Percentiles rank a stretch among this genome's conserved stretches.
Conservation (phyloP, 768 basidiomycete genomes). For the Kwoniella mangroviensis region DNA sequence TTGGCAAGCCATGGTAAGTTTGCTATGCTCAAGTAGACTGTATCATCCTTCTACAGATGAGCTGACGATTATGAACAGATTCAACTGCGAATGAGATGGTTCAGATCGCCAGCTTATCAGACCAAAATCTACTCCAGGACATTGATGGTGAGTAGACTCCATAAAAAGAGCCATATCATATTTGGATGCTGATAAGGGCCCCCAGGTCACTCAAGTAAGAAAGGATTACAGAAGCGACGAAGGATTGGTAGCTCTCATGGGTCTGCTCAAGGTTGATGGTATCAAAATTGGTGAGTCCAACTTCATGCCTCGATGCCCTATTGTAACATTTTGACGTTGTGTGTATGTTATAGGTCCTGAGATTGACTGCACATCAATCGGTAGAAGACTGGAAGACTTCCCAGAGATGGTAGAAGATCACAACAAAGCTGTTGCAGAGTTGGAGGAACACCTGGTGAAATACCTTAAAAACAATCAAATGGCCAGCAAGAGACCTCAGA, state of each 20-base stretch:
- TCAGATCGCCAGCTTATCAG: conserved; percentile 68
- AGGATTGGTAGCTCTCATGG: conserved; percentile 66
- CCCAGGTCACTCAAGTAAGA: conserved; percentile 66
- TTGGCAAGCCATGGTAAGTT: conserved; percentile 63
- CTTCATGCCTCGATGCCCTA: too few relatives aligned
- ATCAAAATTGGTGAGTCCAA: conserved; percentile 54
- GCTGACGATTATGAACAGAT: conserved; percentile 53
- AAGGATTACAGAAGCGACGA: conserved; percentile 82
- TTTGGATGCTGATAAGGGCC: conserved; percentile 55
- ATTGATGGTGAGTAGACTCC: conserved; percentile 64
- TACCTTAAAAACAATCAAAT: conserved; percentile 84
- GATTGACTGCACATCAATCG: conserved; percentile 57
- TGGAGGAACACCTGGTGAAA: conserved; percentile 84
- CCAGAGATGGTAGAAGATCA: conserved; percentile 84
- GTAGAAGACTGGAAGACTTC: conserved; percentile 78
- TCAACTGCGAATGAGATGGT: conserved; percentile 79
- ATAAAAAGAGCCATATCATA: neutral
- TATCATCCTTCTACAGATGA: neutral
- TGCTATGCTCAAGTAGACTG: too few relatives aligned
- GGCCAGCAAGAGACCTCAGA: conserved; percentile 78
- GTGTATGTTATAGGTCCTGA: conserved; percentile 37
- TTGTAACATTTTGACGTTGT: too few relatives aligned
- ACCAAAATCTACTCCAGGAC: conserved; percentile 93
- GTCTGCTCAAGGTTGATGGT: conserved; percentile 57
- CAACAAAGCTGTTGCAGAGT: conserved; percentile 88